Evolutionary conservation across 768 basidiomycete species (phyloP).

Genomic region (Tephrocybe sp.): DNA sequence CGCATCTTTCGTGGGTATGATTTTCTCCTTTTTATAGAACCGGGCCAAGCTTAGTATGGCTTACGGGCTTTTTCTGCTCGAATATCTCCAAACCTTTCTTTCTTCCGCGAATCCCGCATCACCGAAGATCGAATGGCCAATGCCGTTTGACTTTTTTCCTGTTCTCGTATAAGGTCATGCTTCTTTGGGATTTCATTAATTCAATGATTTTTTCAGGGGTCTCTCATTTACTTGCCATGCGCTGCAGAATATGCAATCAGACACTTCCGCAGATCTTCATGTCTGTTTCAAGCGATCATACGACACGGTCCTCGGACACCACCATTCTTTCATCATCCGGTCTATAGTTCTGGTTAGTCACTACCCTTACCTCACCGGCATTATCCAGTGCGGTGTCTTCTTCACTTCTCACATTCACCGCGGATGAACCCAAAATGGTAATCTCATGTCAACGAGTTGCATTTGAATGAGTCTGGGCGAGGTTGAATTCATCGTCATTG

Average conservation of each 20-base stretch:
- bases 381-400: slow-evolving; percentile 16
- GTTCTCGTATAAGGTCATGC: too few relatives aligned
- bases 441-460: too few relatives aligned
- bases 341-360: slow-evolving; percentile 58
- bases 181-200: background rate
- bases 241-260: slow-evolving; percentile 61
- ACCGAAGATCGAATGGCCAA: too few relatives aligned
- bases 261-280: slow-evolving; percentile 53
- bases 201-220: slow-evolving; percentile 42
- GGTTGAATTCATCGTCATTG: too few relatives aligned
- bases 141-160: too few relatives aligned
- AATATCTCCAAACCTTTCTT: background rate
- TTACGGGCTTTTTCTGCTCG: too few relatives aligned
- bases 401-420: too few relatives aligned
- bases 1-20: too few relatives aligned
- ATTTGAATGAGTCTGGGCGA: too few relatives aligned
- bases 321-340: slow-evolving; percentile 68
- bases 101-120: slow-evolving; percentile 7
- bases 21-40: background rate
- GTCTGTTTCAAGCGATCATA: slow-evolving; percentile 73
- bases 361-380: background rate
- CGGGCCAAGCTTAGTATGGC: too few relatives aligned
- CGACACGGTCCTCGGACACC: slow-evolving; percentile 63
- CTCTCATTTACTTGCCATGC: slow-evolving; percentile 68
- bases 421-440: too few relatives aligned